Base-by-base conservation (phyloP, 2,329 filamentous ascomycete genomes). In the Thelonectria olida region DNA sequence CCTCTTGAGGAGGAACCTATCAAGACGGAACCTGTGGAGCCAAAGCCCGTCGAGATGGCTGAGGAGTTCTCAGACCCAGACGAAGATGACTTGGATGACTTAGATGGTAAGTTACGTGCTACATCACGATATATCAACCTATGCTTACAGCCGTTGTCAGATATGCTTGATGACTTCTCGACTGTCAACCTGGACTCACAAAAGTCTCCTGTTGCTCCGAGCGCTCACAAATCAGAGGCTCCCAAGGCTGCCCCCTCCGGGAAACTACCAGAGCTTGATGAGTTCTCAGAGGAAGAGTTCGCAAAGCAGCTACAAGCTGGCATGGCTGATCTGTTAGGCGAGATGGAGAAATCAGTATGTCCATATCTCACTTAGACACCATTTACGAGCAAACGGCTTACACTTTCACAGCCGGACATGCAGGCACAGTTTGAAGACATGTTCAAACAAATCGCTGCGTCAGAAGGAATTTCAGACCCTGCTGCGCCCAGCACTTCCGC, bases 121-220 rank as follows among this genome's bases (percentile, higher is more conserved):
- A n/a, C 28, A 22, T 22, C 6, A 4, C 12, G 5, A 12, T 2
- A n/a, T n/a, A n/a, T 17, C 15, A 5, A 19, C 9, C 15, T 8
- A 7, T 15, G 7, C 15, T 41, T n/a, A n/a, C 20, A 52, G n/a
- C 13, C 19, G 4, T 39, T 12, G 2, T 7, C 42, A 95, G 95
- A 98, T 70, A 91, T 98, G 78, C 89, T 99, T 23, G 93, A 97
- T 74, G 92, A 97, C 66, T 99, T 99, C 79, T 89, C 90, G 41
- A 80, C 90, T 25, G 82, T 84, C 52, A 88, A 89, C 67, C 71
- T 89, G 13, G 73, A 75, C 34, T 53, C 70, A 13, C 52, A 62
- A 56, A 72, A 69, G 49, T 44, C 74, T 22, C 65, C 74, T 27
- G 65, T 69, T 54, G 54, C 67, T 41, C 41, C 73, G 31, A 69